Percentiles rank a stretch among this genome's conserved stretches.
Evolutionary conservation across 345 rosid species (phyloP).

Genomic region (Crucihimalaya himalaica): DNA sequence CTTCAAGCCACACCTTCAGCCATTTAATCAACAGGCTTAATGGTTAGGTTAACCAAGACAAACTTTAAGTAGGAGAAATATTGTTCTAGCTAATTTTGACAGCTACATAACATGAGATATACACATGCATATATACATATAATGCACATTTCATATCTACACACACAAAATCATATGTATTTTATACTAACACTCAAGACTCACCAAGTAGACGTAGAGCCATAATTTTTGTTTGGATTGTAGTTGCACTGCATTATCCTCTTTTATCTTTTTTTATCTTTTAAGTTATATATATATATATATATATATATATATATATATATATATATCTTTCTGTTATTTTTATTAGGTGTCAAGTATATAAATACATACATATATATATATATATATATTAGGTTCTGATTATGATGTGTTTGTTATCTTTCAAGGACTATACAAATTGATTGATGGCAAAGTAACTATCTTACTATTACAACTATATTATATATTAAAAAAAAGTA

Average conservation of each 20-base stretch:
- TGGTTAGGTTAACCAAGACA: constrained; percentile 51
- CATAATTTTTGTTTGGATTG: constrained; percentile 20
- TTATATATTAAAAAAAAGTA: background rate
- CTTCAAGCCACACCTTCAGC: too few relatives aligned
- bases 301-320: background rate
- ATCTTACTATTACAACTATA: constrained; percentile 29
- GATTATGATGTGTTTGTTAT: constrained; percentile 40
- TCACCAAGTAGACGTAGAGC: constrained; percentile 32
- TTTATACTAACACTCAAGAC: constrained; percentile 33
- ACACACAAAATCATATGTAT: constrained; percentile 11
- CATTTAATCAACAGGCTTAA: background rate
- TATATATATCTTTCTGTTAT: constrained; percentile 25
- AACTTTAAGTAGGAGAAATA: constrained; percentile 16
- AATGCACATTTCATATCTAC: too few relatives aligned
- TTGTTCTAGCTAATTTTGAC: constrained; percentile 27
- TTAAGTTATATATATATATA: background rate
- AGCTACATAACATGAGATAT: constrained; percentile 25
- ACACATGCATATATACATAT: constrained; percentile 8
- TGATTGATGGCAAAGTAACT: constrained; percentile 36
- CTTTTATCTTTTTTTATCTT: constrained; percentile 32
- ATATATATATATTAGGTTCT: constrained; percentile 26
- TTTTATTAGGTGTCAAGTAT: constrained; percentile 27
- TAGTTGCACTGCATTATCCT: constrained; percentile 39
- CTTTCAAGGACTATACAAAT: constrained; percentile 30
- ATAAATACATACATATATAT: too few relatives aligned